A percentile compares a stretch with the other conserved stretches of the same genome.
Evolutionary conservation across 2,329 filamentous ascomycete species (phyloP).

Genomic region (Penicillium psychrosexuale): DNA sequence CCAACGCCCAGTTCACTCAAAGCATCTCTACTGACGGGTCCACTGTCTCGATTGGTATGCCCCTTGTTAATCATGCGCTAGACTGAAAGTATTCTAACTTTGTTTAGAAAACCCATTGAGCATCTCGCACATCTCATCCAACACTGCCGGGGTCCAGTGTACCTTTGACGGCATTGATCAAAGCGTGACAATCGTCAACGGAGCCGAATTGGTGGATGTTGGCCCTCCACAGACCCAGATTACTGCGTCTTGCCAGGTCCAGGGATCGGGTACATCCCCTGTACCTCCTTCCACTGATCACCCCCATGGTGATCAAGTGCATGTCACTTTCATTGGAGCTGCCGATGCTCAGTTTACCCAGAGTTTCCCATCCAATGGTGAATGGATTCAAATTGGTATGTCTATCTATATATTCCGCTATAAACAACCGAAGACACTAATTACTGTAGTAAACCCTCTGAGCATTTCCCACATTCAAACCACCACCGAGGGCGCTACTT

Average conservation of each 20-base stretch:
- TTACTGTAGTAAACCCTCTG: constrained; percentile 9
- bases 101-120: constrained; percentile 16
- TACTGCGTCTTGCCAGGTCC: constrained; percentile 5
- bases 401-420: not conserved
- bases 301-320: not conserved
- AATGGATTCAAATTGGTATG: constrained; percentile 10
- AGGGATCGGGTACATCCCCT: not conserved
- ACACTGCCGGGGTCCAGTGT: constrained; percentile 21
- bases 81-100: not conserved
- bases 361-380: not conserved
- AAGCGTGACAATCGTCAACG: constrained; percentile 19
- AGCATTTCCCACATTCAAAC: constrained; percentile 16
- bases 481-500: not conserved
- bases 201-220: constrained; percentile 24
- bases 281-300: not conserved
- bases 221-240: constrained; percentile 30
- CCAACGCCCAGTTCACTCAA: constrained; percentile 11
- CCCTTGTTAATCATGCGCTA: not conserved
- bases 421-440: not conserved
- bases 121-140: constrained; percentile 23
- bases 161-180: constrained; percentile 25
- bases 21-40: constrained; percentile 10
- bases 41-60: not conserved
- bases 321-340: constrained; percentile 6
- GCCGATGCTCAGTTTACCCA: constrained; percentile 2